These are phyloP conservation scores for Dioscorea alata DNA, from an alignment of 106 monocot species.

Conservation along the genomic window DNA sequence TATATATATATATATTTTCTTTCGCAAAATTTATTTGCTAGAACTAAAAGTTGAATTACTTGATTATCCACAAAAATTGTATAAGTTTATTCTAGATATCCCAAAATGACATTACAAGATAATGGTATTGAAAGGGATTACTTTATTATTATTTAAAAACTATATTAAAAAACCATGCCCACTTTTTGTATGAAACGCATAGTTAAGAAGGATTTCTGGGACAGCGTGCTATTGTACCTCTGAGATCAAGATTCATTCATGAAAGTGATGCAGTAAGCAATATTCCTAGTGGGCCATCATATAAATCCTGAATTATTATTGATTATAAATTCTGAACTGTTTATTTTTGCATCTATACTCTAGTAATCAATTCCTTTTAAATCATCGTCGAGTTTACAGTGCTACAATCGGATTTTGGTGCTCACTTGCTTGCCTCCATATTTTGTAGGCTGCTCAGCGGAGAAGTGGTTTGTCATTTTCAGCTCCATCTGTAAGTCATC, in stretches of 20 bases:
- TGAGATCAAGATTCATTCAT: not conserved
- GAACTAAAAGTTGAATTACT: too few species aligned
- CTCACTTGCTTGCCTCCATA: not conserved
- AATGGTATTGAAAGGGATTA: not conserved
- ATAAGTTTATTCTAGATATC: not conserved
- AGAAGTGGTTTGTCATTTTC: conserved; percentile 15
- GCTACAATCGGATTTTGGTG: not conserved
- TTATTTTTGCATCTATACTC: too few species aligned
- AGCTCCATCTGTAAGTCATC: conserved; percentile 20
- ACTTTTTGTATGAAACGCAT: not conserved
- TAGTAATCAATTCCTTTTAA: too few species aligned
- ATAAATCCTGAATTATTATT: not conserved
- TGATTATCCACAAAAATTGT: not conserved
- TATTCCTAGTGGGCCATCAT: too few species aligned
- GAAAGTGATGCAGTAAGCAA: too few species aligned
- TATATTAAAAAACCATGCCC: not conserved
- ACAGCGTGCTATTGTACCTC: not conserved
- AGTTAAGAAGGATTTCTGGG: not conserved
- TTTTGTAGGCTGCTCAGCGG: conserved; percentile 19
- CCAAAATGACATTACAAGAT: not conserved
- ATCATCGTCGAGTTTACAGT: too few species aligned
- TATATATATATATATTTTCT: not conserved
- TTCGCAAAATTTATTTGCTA: too few species aligned
- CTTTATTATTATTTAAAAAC: not conserved
- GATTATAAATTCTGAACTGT: too few species aligned